Evolutionary conservation across 768 basidiomycete genomes (phyloP), one percentile per base, ranked within the genome.

Genomic region (Suillus sp.): DNA sequence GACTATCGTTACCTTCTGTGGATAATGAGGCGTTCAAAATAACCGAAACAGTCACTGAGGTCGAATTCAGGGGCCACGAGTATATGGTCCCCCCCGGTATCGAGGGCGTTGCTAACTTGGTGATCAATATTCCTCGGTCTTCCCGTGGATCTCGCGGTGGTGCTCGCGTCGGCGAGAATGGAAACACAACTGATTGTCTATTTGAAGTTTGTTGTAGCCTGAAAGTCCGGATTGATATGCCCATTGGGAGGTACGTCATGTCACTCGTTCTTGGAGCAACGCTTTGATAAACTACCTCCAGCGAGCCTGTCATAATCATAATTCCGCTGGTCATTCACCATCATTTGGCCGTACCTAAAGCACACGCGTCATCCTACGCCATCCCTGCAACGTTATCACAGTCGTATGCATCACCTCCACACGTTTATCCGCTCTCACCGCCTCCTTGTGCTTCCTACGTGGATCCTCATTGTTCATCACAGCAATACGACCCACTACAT

Each of bases 41-140:
- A 13, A 86, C 86, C 0, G 93, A 95, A 70, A 84, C 86, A 0
- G 75, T 91, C 32, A 82, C 85, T 2, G 85, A 83, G 13, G 86
- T 93, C 20, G 82, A 88, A 13, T 95, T 89, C 74, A 84, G 84
- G 43, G 91, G 90, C 3, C 80, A 83, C 34, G 92, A 93, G 68
- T 93, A 93, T 66, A 83, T 84, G 37, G 85, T 93, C 35, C 82
- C 81, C 9, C 90, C 91, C 1, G 90, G 90, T 20, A 81, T 80
- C 3, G 92, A 93, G 69, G 92, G 92, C 25, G 83, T 93, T 2
- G 92, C 92, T 1, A 86, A 84, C 68, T 81, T 95, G 13, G 89
- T 92, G 13, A 87, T 95, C 65, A 88, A 93, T 71, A 85, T 93
- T n/a, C 92, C 92, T 5, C 79, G 76, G 54, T 74, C 80, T 63